These are phyloP conservation scores for Bauhinia variegata DNA, from an alignment of 306 rosid genomes.

Conservation along the genomic window DNA sequence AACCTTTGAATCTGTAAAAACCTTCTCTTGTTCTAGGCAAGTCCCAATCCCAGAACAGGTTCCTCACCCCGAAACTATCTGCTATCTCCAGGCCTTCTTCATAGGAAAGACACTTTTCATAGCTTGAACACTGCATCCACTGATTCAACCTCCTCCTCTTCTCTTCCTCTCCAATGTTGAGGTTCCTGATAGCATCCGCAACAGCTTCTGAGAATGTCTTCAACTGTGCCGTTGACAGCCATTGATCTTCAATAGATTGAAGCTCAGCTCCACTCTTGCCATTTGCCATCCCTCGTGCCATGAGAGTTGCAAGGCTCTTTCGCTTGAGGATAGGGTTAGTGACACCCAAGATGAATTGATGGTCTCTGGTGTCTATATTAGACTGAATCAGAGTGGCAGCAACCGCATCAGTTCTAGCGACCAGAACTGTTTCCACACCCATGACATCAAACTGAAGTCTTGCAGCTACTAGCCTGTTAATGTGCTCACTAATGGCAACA, in stretches of 20 bases:
- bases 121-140: conserved; percentile 59
- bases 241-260: conserved; percentile 73
- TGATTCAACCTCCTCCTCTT: conserved; percentile 62
- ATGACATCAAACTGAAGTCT: conserved; percentile 92
- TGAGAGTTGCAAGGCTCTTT: conserved; percentile 56
- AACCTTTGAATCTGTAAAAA: conserved; percentile 79
- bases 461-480: conserved; percentile 88
- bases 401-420: conserved; percentile 90
- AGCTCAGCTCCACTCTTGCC: conserved; percentile 80
- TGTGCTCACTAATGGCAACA: conserved; percentile 78
- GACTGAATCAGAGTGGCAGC: conserved; percentile 85
- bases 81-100: conserved; percentile 73
- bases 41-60: conserved; percentile 95
- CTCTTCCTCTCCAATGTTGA: conserved; percentile 57
- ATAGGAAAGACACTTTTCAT: conserved; percentile 64
- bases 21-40: conserved; percentile 96
- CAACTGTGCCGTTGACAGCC: conserved; percentile 67
- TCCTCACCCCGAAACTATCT: conserved; percentile 61
- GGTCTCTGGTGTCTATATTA: conserved; percentile 80
- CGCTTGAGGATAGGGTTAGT: conserved; percentile 65
- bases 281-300: conserved; percentile 65
- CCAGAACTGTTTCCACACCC: conserved; percentile 88
- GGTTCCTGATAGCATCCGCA: conserved; percentile 59
- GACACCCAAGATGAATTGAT: conserved; percentile 84
- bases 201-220: conserved; percentile 84